Percentiles rank a stretch among this genome's conserved stretches.
These are phyloP conservation scores for Salinomyces thailandicus DNA, from an alignment of 2,329 filamentous ascomycete genomes.

Conservation along the genomic window DNA sequence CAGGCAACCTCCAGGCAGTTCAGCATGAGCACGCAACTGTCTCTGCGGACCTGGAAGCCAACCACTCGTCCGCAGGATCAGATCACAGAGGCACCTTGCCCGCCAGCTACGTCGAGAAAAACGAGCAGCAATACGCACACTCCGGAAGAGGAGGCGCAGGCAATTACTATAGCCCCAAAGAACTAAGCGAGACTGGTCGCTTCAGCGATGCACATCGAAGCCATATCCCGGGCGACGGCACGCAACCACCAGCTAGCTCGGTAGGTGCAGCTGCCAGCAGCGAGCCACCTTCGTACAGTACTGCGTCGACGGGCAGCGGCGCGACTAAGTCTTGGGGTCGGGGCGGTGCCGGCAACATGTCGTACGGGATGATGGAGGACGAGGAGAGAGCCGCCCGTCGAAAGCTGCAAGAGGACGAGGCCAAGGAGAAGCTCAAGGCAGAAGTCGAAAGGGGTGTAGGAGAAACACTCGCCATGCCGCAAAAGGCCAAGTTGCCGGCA, in stretches of 20 bases:
- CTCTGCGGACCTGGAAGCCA: conserved; percentile 31
- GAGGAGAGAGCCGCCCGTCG: conserved; percentile 21
- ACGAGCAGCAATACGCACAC: conserved; percentile 32
- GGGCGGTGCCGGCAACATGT: conserved; percentile 39
- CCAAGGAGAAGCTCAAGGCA: conserved; percentile 21
- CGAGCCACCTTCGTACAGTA: conserved; percentile 2
- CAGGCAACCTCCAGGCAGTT: conserved; percentile 32
- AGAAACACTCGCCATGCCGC: conserved; percentile 30
- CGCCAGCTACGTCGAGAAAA: conserved; percentile 7
- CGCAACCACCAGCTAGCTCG: conserved; percentile 4
- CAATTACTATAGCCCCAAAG: conserved; percentile 36
- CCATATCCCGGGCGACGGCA: conserved; percentile 16
- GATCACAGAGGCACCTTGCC: neutral
- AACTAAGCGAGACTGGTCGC: conserved; percentile 29
- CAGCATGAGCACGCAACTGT: conserved; percentile 21
- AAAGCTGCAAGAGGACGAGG: conserved; percentile 19
- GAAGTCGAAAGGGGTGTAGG: conserved; percentile 34
- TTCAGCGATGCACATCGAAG: conserved; percentile 21
- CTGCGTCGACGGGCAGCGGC: conserved; percentile 14
- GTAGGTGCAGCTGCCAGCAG: neutral
- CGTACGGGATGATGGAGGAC: conserved; percentile 26
- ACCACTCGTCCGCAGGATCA: conserved; percentile 17
- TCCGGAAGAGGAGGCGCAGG: conserved; percentile 37
- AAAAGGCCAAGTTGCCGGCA: conserved; percentile 29
- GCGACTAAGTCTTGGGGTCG: conserved; percentile 24